Base-by-base conservation (phyloP, 305 asterid genomes). In the Caryopteris hybrid region DNA sequence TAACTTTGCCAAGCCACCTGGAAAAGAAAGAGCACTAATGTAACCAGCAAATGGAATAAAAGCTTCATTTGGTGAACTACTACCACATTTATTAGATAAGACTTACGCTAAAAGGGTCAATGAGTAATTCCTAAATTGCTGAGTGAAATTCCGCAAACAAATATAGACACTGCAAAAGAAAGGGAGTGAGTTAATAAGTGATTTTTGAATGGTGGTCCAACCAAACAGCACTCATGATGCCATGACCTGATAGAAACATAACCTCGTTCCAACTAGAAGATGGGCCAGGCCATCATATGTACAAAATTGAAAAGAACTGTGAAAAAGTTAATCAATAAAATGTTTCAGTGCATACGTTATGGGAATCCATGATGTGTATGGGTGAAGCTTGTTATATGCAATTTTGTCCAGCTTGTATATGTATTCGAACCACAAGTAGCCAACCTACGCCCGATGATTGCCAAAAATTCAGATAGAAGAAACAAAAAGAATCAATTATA, bases 1-100 rank as follows among this genome's bases (percentile, higher is more conserved):
- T 94, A 81, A 94, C 67, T 85, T 94, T 94, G 41, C 98, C 99
- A 9, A 94, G 99, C 99, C 99, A 94, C 90, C 99, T 94, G 79
- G 50, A 74, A 46, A 62, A 70, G 50, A 61, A 51, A 55, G 45
- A 62, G 36, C 69, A 48, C 62, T 76, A 25, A 61, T 52, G 8
- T 59, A 63, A 72, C 63, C 67, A 70, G 75, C 59, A 72, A 59
- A 43, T 58, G 43, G 73, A 36, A 20, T 21, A 56, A 69, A 56
- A 18, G 47, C 54, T 66, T 36, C 58, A 57, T 57, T 34, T n/a
- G 14, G 27, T 68, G 22, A 60, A 68, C 54, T 50, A 45, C 56
- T 52, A 25, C 22, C 8, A 54, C 20, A 14, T n/a, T 51, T 8
- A 22, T 0, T 43, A 20, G 13, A 68, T 18, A 25, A 17, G 46